A percentile compares a stretch with the other conserved stretches of the same genome.
Evolutionary conservation across 805 yeast genomes (phyloP).

Genomic region (Ascoidea tarda): DNA sequence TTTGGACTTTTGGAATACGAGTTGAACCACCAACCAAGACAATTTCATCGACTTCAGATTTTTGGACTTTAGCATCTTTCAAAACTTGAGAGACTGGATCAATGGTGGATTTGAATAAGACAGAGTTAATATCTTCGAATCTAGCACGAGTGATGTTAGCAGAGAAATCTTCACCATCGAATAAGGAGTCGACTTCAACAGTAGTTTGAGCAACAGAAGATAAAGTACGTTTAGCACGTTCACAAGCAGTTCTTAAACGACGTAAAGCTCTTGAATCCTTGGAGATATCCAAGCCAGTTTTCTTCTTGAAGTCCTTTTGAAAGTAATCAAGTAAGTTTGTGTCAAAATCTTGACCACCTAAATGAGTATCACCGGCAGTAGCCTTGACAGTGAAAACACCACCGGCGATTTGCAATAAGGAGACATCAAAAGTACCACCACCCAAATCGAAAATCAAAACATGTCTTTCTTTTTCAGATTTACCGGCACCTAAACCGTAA

Average conservation of each 20-base stretch:
- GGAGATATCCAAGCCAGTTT: slow-evolving; percentile 84
- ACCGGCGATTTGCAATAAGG: slow-evolving; percentile 82
- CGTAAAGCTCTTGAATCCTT: slow-evolving; percentile 90
- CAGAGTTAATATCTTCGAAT: slow-evolving; percentile 92
- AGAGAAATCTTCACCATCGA: slow-evolving; percentile 92
- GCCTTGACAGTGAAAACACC: slow-evolving; percentile 97
- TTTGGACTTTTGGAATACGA: slow-evolving; percentile 97
- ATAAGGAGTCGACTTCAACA: slow-evolving; percentile 90
- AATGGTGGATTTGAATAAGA: slow-evolving; percentile 83
- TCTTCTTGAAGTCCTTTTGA: slow-evolving; percentile 89
- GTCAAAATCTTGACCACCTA: slow-evolving; percentile 99
- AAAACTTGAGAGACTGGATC: slow-evolving; percentile 92
- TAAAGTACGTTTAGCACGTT: slow-evolving; percentile 97
- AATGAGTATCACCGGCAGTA: slow-evolving; percentile 98
- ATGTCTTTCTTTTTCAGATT: slow-evolving; percentile 68
- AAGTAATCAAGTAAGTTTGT: slow-evolving; percentile 89
- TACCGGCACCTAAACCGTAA: slow-evolving; percentile 93
- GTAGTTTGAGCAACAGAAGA: slow-evolving; percentile 94
- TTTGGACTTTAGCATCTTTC: slow-evolving; percentile 79
- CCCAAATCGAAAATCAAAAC: slow-evolving; percentile 92
- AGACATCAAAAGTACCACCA: slow-evolving; percentile 99
- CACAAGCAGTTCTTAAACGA: slow-evolving; percentile 98
- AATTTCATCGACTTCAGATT: slow-evolving; percentile 82
- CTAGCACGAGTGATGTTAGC: slow-evolving; percentile 93
- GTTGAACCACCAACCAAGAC: slow-evolving; percentile 98